Evolutionary conservation across 139 green algal genomes (phyloP).

Genomic region (Chlorella sp.): DNA sequence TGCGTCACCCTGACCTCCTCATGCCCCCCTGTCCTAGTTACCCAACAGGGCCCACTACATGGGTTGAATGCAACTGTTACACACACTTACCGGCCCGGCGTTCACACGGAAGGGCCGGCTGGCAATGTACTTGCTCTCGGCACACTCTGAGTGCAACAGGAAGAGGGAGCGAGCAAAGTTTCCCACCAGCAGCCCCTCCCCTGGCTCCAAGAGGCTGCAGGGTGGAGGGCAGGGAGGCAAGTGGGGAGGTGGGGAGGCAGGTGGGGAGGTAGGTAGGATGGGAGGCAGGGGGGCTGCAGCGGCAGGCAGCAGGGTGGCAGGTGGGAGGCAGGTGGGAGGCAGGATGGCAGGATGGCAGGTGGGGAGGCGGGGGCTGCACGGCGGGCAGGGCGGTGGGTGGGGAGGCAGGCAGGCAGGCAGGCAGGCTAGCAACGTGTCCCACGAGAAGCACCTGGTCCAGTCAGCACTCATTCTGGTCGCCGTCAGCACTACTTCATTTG

Average conservation of each 20-base stretch:
- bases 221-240: neutral
- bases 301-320: neutral
- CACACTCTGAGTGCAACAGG: conserved; percentile 89
- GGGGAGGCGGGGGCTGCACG: too few relatives aligned
- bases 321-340: neutral
- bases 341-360: neutral
- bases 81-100: conserved; percentile 76
- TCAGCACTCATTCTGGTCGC: too few relatives aligned
- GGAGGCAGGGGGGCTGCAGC: neutral
- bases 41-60: too few relatives aligned
- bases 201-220: conserved; percentile 66
- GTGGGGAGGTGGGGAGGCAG: neutral
- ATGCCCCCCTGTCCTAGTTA: too few relatives aligned
- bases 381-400: too few relatives aligned
- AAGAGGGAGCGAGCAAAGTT: conserved; percentile 87
- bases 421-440: too few relatives aligned
- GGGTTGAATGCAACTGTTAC: too few relatives aligned
- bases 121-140: conserved; percentile 83
- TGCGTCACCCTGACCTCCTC: too few relatives aligned
- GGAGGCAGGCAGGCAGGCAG: too few relatives aligned
- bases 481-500: too few relatives aligned
- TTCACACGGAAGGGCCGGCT: conserved; percentile 94
- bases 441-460: neutral
- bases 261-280: neutral
- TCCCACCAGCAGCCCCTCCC: conserved; percentile 92